Conservation (phyloP, 495 filamentous ascomycete genomes). For the Aspergillus steynii region DNA sequence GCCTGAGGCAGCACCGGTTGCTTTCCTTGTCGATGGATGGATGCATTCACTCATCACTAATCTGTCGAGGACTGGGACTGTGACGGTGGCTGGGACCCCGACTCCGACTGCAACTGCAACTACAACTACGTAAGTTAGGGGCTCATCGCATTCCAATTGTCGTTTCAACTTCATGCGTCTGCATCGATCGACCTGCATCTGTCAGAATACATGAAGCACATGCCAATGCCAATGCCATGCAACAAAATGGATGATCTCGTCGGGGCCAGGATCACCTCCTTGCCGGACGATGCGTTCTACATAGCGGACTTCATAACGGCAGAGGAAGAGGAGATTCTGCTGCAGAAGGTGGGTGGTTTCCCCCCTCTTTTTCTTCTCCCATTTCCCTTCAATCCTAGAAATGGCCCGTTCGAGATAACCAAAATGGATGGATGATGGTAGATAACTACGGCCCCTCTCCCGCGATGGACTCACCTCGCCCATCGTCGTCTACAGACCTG, state of each 20-base stretch:
- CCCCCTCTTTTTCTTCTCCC: slow-evolving; percentile 3
- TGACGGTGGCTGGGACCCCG: too few species aligned
- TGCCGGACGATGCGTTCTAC: slow-evolving; percentile 77
- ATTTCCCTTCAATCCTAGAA: not conserved
- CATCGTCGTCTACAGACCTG: slow-evolving; percentile 89
- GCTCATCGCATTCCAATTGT: not conserved
- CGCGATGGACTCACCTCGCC: slow-evolving; percentile 80
- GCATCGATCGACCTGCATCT: not conserved
- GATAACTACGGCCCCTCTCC: slow-evolving; percentile 61
- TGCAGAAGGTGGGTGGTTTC: slow-evolving; percentile 60
- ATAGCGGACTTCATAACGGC: slow-evolving; percentile 81
- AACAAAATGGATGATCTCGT: slow-evolving; percentile 32
- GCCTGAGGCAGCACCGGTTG: not conserved
- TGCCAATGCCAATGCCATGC: not conserved
- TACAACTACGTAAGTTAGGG: not conserved
- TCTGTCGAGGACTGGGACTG: too few species aligned
- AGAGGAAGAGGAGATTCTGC: slow-evolving; percentile 69
- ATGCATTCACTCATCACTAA: not conserved
- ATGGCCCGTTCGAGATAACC: not conserved
- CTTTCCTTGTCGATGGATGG: not conserved
- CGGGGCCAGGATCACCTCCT: slow-evolving; percentile 51
- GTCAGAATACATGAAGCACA: not conserved
- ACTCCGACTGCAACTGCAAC: not conserved
- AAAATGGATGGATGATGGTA: slow-evolving; percentile 12
- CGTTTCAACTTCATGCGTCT: not conserved